A percentile compares a stretch with the other conserved stretches of the same genome.
Evolutionary conservation across 306 rosid genomes (phyloP).

Genomic region (Luffa aegyptiaca): DNA sequence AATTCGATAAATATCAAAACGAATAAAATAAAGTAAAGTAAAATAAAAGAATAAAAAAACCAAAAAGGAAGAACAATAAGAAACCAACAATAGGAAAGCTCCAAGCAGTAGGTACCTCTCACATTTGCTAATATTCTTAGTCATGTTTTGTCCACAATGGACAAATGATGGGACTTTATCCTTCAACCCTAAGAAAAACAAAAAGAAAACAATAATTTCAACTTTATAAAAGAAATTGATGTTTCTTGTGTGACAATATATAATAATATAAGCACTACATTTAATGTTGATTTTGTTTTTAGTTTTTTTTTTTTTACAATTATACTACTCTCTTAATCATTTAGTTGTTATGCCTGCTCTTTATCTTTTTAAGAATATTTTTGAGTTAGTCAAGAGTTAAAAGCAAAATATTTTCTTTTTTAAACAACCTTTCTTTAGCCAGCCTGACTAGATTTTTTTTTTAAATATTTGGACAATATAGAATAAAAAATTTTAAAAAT

Average conservation of each 20-base stretch:
- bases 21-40: neutral
- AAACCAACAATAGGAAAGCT: neutral
- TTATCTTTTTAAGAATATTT: too few species aligned
- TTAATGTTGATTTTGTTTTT: neutral
- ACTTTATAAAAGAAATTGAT: neutral
- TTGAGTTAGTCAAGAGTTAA: too few species aligned
- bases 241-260: neutral
- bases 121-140: neutral
- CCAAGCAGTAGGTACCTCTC: neutral
- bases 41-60: neutral
- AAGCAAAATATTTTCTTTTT: too few species aligned
- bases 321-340: neutral
- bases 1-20: neutral
- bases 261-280: neutral
- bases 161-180: neutral
- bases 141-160: neutral
- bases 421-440: too few species aligned
- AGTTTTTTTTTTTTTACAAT: neutral
- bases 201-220: neutral
- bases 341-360: too few species aligned
- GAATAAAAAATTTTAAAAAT: too few species aligned
- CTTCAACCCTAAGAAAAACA: neutral
- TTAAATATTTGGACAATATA: too few species aligned
- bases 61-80: constrained; percentile 6
- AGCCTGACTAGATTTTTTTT: too few species aligned